A percentile compares a stretch with the other conserved stretches of the same genome.
These are phyloP conservation scores for Sporothrix dimorphospora DNA, from an alignment of 2,329 filamentous ascomycete species.

Conservation along the genomic window DNA sequence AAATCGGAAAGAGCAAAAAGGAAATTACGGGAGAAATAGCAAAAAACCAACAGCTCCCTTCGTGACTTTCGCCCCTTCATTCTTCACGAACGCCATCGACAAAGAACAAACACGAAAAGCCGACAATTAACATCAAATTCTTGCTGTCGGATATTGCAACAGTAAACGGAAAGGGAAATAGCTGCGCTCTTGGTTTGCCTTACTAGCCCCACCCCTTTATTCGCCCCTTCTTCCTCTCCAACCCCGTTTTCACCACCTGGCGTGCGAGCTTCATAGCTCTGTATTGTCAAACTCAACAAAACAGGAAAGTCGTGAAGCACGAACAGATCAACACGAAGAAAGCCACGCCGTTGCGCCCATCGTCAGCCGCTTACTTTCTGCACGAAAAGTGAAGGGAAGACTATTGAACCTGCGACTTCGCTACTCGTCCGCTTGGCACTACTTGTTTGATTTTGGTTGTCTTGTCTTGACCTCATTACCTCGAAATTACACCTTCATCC, in stretches of 20 bases:
- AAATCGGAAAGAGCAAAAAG: neutral
- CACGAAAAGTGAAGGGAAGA: neutral
- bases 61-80: neutral
- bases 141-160: neutral
- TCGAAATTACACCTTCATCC: neutral
- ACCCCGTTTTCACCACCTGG: conserved; percentile 1
- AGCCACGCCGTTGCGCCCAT: neutral
- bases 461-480: neutral
- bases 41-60: neutral
- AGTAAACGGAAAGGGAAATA: neutral
- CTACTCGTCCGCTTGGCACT: neutral
- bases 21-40: conserved; percentile 9
- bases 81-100: neutral
- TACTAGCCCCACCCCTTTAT: neutral
- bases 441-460: neutral
- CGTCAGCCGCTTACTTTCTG: neutral
- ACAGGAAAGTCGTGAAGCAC: neutral
- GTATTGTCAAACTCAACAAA: neutral
- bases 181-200: neutral
- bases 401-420: neutral
- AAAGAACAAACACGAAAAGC: neutral
- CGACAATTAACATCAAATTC: neutral
- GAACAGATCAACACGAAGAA: neutral
- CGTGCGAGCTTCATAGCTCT: neutral
- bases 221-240: neutral